phyloP scores from a whole-genome alignment of 2,329 filamentous ascomycete genomes.

The Triangularia setosa region DNA sequence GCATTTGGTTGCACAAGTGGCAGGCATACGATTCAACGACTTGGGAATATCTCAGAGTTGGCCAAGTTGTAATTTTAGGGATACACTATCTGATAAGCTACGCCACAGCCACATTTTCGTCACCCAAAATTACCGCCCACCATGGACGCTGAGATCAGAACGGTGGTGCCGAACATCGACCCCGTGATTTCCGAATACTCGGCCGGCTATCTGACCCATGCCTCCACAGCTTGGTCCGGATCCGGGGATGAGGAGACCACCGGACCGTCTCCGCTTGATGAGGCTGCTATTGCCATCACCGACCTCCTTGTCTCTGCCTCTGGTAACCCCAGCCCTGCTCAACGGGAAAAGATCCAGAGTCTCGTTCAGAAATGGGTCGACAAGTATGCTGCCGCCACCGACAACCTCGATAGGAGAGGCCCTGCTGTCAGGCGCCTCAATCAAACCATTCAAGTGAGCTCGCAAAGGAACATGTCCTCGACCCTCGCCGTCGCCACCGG shows the following conservation, averaged over 20 bases:
- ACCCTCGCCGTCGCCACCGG: constrained; percentile 83
- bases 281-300: constrained; percentile 81
- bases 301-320: constrained; percentile 91
- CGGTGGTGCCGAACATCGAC: constrained; percentile 81
- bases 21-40: constrained; percentile 1
- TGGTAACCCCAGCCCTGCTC: constrained; percentile 67
- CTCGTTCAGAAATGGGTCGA: constrained; percentile 88
- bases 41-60: not conserved
- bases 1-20: constrained; percentile 1
- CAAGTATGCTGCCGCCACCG: constrained; percentile 70
- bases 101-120: not conserved
- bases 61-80: constrained; percentile 12
- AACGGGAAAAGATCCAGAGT: constrained; percentile 73
- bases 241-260: constrained; percentile 65
- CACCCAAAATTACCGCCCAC: constrained; percentile 19
- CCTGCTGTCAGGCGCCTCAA: constrained; percentile 81
- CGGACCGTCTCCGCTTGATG: constrained; percentile 70
- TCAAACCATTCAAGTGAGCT: constrained; percentile 90
- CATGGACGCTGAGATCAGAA: constrained; percentile 87
- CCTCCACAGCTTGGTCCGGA: constrained; percentile 76
- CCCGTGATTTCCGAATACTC: constrained; percentile 88
- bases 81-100: not conserved
- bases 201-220: constrained; percentile 90
- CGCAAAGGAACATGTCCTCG: constrained; percentile 92
- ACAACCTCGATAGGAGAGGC: constrained; percentile 62